Evolutionary conservation across 495 filamentous ascomycete species (phyloP).

Genomic region (Geopyxis carbonaria): DNA sequence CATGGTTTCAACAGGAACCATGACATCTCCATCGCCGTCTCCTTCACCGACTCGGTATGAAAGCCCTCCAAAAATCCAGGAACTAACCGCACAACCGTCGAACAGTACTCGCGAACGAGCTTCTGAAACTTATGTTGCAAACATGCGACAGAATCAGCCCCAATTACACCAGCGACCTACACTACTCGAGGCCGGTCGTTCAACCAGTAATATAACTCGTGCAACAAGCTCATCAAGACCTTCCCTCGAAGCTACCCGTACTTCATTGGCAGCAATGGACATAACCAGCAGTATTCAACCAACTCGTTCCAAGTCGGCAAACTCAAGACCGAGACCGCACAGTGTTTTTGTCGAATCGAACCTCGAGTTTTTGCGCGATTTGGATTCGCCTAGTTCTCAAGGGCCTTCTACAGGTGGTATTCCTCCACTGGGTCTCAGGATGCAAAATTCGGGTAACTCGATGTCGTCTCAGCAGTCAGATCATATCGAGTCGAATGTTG

Average conservation of each 20-base stretch:
- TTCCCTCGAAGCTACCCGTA: constrained; percentile 59
- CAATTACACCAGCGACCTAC: constrained; percentile 25
- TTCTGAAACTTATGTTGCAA: constrained; percentile 6
- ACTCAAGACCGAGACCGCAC: constrained; percentile 44
- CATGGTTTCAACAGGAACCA: constrained; percentile 89
- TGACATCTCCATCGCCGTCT: constrained; percentile 54
- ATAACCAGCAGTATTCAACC: constrained; percentile 28
- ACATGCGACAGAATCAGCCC: no score
- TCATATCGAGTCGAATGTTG: constrained; percentile 65
- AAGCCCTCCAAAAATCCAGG: constrained; percentile 24
- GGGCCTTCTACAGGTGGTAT: constrained; percentile 7
- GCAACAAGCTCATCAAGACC: constrained; percentile 53
- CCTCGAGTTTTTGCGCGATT: constrained; percentile 52
- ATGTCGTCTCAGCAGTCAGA: constrained; percentile 33
- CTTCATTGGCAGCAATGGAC: constrained; percentile 25
- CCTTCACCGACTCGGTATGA: constrained; percentile 37
- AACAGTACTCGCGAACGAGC: constrained; percentile 17
- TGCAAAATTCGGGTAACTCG: constrained; percentile 18
- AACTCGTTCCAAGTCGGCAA: constrained; percentile 47
- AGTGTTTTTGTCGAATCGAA: constrained; percentile 70
- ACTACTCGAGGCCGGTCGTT: constrained; percentile 31
- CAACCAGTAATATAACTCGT: constrained; percentile 28
- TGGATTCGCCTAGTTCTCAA: constrained; percentile 22
- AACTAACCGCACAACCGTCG: constrained; percentile 16
- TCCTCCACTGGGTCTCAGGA: constrained; percentile 1